Evolutionary conservation across 371 early-diverging fungal genomes (phyloP).

Genomic region (Umbelopsis sp.): DNA sequence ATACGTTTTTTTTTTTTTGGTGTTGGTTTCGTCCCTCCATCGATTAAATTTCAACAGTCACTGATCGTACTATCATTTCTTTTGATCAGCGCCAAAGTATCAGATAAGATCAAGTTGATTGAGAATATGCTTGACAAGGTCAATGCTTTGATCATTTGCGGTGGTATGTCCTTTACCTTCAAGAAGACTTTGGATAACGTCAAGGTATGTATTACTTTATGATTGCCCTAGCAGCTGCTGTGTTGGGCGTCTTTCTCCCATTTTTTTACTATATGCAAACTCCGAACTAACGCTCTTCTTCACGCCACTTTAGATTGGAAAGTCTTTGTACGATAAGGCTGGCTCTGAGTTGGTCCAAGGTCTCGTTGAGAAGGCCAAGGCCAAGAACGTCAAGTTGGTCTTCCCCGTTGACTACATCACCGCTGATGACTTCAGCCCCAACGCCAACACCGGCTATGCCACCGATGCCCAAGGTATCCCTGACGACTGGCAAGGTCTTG

Average conservation of each 20-base stretch:
- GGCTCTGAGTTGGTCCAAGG: conserved; percentile 86
- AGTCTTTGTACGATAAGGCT: conserved; percentile 89
- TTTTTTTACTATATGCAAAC: neutral
- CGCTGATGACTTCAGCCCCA: conserved; percentile 82
- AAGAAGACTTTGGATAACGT: conserved; percentile 86
- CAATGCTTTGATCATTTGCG: conserved; percentile 87
- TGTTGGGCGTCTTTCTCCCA: neutral
- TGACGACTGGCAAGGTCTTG: conserved; percentile 91
- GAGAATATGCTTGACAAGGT: conserved; percentile 87
- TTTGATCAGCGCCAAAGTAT: conserved; percentile 84
- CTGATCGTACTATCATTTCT: conserved; percentile 13
- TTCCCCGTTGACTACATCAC: conserved; percentile 93
- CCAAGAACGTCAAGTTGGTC: conserved; percentile 84
- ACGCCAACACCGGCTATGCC: conserved; percentile 83
- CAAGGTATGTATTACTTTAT: conserved; percentile 52
- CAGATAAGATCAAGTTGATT: conserved; percentile 95
- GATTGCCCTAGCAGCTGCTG: neutral
- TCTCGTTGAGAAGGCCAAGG: conserved; percentile 86
- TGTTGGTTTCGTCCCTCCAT: neutral
- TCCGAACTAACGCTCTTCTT: neutral
- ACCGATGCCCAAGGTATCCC: conserved; percentile 91
- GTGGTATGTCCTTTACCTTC: conserved; percentile 99
- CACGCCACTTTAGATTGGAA: conserved; percentile 74
- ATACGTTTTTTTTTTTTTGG: conserved; percentile 4
- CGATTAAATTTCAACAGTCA: conserved; percentile 4